A percentile compares a stretch with the other conserved stretches of the same genome.
phyloP scores from a whole-genome alignment of 805 yeast genomes.

The Blastobotrys americana region DNA sequence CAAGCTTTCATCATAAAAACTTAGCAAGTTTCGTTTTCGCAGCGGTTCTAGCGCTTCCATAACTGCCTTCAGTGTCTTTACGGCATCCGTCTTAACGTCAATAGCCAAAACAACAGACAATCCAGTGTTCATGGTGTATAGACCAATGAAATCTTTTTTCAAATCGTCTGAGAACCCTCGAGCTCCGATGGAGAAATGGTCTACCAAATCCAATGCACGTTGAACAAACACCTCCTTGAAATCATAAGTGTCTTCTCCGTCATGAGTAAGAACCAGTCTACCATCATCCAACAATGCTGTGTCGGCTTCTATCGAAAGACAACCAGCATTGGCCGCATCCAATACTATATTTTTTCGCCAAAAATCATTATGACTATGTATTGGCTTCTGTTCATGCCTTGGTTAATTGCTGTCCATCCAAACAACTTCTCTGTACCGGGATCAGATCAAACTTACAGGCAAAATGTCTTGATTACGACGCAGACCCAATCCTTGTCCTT shows the following conservation, averaged over 20 bases:
- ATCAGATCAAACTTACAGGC: too few species aligned
- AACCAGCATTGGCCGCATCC: conserved; percentile 48
- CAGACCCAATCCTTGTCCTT: too few species aligned
- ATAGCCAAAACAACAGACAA: conserved; percentile 48
- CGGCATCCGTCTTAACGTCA: conserved; percentile 49
- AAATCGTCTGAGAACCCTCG: conserved; percentile 1
- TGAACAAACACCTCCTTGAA: conserved; percentile 7
- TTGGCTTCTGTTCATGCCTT: conserved; percentile 19
- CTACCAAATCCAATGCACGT: conserved; percentile 10
- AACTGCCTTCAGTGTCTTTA: conserved; percentile 41
- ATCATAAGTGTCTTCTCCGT: conserved; percentile 4
- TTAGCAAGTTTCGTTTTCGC: conserved; percentile 42
- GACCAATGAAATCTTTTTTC: conserved; percentile 8
- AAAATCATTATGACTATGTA: conserved; percentile 68
- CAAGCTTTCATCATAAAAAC: conserved; percentile 35
- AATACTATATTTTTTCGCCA: conserved; percentile 53
- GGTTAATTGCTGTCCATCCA: too few species aligned
- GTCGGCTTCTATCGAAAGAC: conserved; percentile 59
- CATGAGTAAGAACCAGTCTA: conserved; percentile 10
- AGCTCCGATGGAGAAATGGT: conserved; percentile 5
- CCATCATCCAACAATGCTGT: conserved; percentile 39
- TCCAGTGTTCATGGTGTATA: conserved; percentile 7
- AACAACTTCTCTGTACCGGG: too few species aligned
- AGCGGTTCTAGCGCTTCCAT: conserved; percentile 42
- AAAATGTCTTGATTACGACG: too few species aligned